Base-by-base conservation (phyloP, 2,329 filamentous ascomycete species). In the Colletotrichum sp. region DNA sequence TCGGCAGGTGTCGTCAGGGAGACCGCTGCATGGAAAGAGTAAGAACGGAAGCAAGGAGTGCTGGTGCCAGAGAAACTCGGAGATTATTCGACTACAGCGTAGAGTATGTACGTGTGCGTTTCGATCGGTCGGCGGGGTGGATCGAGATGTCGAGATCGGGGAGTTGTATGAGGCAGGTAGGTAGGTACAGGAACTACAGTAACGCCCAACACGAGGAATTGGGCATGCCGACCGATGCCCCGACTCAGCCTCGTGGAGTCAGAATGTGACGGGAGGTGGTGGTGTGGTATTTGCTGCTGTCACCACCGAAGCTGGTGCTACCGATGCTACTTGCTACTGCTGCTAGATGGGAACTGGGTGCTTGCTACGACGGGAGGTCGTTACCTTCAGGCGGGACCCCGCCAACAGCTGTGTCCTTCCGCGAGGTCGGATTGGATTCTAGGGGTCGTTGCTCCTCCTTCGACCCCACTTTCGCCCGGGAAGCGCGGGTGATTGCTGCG, bases 401-500 rank as follows among this genome's bases (percentile, higher is more conserved):
- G 71, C 67, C 38, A 62, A 27, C n/a, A n/a, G 43, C 43, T 21
- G 43, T 21, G 31, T 59, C 38, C 57, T 29, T 34, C 66, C 43
- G 33, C 70, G 70, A 64, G 34, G 61, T 69, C 57, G 70, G 33
- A 47, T 47, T 69, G 61, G 31, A 72, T 65, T 73, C 61, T 64
- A 70, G 31, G 70, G 68, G 62, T 67, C 68, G 43, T 31, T 59
- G 36, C 43, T 55, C 33, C 21, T 34, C 70, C 24, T 34, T 31
- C 36, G 12, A 70, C 68, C 68, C 72, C 72, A 74, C 68, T 57
- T 66, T 70, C 34, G 43, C 57, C 43, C 63, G 62, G 68, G 57
- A 63, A 54, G 38, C n/a, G 57, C 72, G 72, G 72, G 36, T 54
- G 68, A 16, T 18, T n/a, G 43, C 59, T 58, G 33, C 47, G 27